Evolutionary conservation across 345 rosid genomes (phyloP), one percentile per base, ranked within the genome.

Genomic region (Anastatica hierochuntica): DNA sequence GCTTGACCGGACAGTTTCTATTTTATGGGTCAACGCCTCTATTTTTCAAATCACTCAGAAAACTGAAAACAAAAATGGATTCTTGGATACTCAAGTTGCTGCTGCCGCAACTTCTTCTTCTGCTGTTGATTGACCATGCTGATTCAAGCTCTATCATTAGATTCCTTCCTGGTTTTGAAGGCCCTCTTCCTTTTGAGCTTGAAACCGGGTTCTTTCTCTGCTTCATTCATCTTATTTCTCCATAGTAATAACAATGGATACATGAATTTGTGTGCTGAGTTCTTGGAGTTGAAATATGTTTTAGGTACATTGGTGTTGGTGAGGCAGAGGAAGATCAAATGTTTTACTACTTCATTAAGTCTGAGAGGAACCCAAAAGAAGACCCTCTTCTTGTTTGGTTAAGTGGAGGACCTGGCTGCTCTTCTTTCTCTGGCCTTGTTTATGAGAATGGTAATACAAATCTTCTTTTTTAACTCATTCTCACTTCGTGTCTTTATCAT

Each of bases 361-460:
- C 72, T 18, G 64, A 68, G 43, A 43, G 54, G 15, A 74, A 69
- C 20, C 64, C 74, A 8, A 11, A 34, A 24, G 33, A 60, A 53
- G 79, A 72, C 23, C 76, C 76, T 42, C 76, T 68, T 23, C 24
- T 48, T 54, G 57, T 59, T 15, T 68, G 50, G 74, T 60, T 68
- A 67, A 55, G 16, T 4, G 72, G 76, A 51, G 74, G 72, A 26
- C 76, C 72, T 60, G 76, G 67, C 10, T 72, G 77, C 49, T 69
- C 80, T 45, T 52, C 71, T 45, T 53, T 72, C 43, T 43, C 70
- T 10, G 77, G 43, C 26, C 62, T 64, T 48, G 43, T 64, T 39
- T 46, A 40, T 40, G 69, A 56, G 19, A 64, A 64, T 40, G 69
- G 69, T 64, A 21, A 19, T 7, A 7, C 10, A 39, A 23, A 3